Conservation (phyloP, 345 rosid genomes). For the Bruguiera sexangula region DNA sequence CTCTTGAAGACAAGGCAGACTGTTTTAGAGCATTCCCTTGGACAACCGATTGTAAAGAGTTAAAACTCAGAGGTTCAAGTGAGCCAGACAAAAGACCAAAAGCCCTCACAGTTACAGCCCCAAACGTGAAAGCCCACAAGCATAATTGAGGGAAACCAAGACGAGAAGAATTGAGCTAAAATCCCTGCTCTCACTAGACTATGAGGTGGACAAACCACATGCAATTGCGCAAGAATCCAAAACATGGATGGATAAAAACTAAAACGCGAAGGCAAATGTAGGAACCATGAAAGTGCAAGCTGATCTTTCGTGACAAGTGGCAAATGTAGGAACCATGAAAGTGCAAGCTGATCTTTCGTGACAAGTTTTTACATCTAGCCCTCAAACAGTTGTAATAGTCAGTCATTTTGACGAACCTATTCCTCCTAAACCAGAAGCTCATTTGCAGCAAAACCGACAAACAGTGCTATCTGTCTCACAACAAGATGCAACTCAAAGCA, state of each 20-base stretch:
- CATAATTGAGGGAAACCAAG: too few species aligned
- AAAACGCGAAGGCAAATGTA: background rate
- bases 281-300: background rate
- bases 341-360: background rate
- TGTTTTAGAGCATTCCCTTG: background rate
- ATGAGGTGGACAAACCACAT: too few species aligned
- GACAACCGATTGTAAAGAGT: background rate
- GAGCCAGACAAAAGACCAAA: background rate
- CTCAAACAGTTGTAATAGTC: background rate
- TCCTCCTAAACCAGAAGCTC: constrained; percentile 6
- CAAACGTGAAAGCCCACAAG: background rate
- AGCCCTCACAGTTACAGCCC: background rate
- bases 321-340: background rate
- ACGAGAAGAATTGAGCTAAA: too few species aligned
- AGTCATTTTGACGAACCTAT: constrained; percentile 6
- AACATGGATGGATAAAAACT: background rate
- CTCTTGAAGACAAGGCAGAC: background rate
- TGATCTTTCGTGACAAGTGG: background rate
- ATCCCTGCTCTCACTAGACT: too few species aligned
- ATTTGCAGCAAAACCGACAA: background rate
- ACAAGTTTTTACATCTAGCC: constrained; percentile 5
- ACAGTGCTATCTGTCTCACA: background rate
- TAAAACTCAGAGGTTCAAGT: background rate
- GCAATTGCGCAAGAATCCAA: too few species aligned
- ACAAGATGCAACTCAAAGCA: background rate